phyloP scores from a whole-genome alignment of 164 flowering plant species.

The Paratinospora sagittata region DNA sequence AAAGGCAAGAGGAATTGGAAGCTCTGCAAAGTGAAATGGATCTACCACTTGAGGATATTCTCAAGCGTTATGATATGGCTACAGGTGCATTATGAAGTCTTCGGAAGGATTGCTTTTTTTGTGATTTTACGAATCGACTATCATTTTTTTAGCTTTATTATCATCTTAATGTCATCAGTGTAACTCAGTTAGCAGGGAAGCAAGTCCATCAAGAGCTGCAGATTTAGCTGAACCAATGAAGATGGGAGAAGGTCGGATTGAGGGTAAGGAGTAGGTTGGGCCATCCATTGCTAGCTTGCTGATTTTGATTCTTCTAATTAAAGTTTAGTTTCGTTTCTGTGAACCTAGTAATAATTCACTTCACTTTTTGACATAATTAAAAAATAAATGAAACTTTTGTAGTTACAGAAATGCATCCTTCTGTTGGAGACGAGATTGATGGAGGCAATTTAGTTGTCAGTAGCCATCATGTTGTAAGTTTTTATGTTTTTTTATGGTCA shows the following conservation, averaged over 20 bases:
- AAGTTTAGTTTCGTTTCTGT: background rate
- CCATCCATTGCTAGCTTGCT: background rate
- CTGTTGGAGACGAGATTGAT: conserved; percentile 17
- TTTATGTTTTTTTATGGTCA: conserved; percentile 34
- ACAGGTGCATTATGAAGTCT: conserved; percentile 32
- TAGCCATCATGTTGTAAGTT: conserved; percentile 77
- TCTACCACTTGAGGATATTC: conserved; percentile 84
- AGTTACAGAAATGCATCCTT: conserved; percentile 27
- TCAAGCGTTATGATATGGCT: conserved; percentile 49
- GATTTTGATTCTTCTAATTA: conserved; percentile 10
- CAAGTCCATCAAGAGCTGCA: conserved; percentile 32
- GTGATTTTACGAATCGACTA: background rate
- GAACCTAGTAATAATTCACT: conserved; percentile 3
- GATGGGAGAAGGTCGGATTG: conserved; percentile 16
- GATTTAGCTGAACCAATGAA: conserved; percentile 15
- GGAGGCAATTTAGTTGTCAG: conserved; percentile 19
- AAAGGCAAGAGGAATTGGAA: conserved; percentile 77
- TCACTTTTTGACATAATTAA: conserved; percentile 6
- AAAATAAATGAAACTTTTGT: conserved; percentile 14
- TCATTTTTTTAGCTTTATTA: conserved; percentile 1
- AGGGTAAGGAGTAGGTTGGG: conserved; percentile 18
- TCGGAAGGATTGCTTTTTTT: background rate
- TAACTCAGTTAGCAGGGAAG: conserved; percentile 45
- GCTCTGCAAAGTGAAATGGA: conserved; percentile 75
- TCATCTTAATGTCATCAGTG: conserved; percentile 18